Conservation (phyloP, 768 basidiomycete species). For the Termitomyces sp. region DNA sequence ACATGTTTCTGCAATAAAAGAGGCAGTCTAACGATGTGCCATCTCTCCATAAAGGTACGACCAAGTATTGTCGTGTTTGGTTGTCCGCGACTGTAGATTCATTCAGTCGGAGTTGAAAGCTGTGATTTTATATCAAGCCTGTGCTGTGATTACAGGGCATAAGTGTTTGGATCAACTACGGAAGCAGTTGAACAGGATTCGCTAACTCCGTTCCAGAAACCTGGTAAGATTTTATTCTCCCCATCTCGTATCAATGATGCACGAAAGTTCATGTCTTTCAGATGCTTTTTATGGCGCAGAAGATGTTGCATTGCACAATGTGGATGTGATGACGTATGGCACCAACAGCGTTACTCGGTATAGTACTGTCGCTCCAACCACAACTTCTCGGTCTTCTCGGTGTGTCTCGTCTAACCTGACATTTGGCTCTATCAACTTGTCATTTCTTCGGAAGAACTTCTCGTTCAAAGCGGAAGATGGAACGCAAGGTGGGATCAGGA, state of each 20-base stretch:
- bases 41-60: too few species aligned
- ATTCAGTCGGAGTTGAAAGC: too few species aligned
- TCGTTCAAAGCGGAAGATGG: constrained; percentile 79
- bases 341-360: constrained; percentile 88
- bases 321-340: constrained; percentile 94
- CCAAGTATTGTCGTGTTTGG: too few species aligned
- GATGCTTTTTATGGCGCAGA: constrained; percentile 80
- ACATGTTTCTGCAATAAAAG: too few species aligned
- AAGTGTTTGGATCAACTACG: constrained; percentile 87
- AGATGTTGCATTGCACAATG: constrained; percentile 72
- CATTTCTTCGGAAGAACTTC: constrained; percentile 54
- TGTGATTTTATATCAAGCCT: too few species aligned
- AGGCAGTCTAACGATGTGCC: too few species aligned
- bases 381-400: constrained; percentile 71
- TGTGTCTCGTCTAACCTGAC: constrained; percentile 31
- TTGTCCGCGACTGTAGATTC: too few species aligned
- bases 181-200: constrained; percentile 74
- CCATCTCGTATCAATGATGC: not conserved
- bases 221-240: constrained; percentile 44
- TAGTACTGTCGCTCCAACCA: constrained; percentile 80
- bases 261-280: constrained; percentile 8
- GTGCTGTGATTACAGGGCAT: not conserved
- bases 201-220: constrained; percentile 81
- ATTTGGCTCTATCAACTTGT: not conserved
- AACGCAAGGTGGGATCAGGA: constrained; percentile 83